Conservation (phyloP, 108 stramenopile genomes). For the Pseudonitzschia multiseries region DNA sequence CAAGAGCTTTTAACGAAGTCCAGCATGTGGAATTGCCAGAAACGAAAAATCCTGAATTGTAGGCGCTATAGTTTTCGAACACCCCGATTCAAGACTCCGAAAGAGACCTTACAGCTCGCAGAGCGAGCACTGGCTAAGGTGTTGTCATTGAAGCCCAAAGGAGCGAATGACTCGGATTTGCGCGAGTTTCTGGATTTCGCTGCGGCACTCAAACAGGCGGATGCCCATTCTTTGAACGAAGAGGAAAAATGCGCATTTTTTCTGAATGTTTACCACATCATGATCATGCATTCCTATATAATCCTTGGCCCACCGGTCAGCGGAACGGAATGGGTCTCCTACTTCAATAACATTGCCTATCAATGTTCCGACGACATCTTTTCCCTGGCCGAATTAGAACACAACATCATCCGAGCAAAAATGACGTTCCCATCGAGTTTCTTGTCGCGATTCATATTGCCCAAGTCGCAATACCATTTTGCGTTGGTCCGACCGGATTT, state of each 20-base stretch:
- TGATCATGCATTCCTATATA: slow-evolving; percentile 70
- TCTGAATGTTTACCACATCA: slow-evolving; percentile 72
- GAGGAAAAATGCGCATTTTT: slow-evolving; percentile 56
- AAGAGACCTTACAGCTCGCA: slow-evolving; percentile 38
- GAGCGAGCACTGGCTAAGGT: slow-evolving; percentile 44
- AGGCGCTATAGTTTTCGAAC: slow-evolving; percentile 46
- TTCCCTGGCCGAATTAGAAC: slow-evolving; percentile 74
- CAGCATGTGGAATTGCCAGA: slow-evolving; percentile 62
- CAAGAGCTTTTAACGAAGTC: slow-evolving; percentile 63
- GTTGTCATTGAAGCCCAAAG: slow-evolving; percentile 26
- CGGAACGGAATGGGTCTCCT: slow-evolving; percentile 54
- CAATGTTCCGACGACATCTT: slow-evolving; percentile 73
- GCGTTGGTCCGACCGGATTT: slow-evolving; percentile 49
- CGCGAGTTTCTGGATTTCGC: slow-evolving; percentile 56
- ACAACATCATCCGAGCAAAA: slow-evolving; percentile 62
- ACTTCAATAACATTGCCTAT: slow-evolving; percentile 67
- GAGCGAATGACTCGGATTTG: slow-evolving; percentile 30
- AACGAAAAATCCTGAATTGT: slow-evolving; percentile 64
- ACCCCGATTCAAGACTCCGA: slow-evolving; percentile 11
- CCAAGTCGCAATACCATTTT: slow-evolving; percentile 53
- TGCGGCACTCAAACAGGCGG: slow-evolving; percentile 47
- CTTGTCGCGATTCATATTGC: slow-evolving; percentile 55
- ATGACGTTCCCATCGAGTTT: slow-evolving; percentile 64
- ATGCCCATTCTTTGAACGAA: slow-evolving; percentile 38
- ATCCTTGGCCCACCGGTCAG: slow-evolving; percentile 62